phyloP scores from a whole-genome alignment of 805 yeast species.

The Pichia deserticola region DNA sequence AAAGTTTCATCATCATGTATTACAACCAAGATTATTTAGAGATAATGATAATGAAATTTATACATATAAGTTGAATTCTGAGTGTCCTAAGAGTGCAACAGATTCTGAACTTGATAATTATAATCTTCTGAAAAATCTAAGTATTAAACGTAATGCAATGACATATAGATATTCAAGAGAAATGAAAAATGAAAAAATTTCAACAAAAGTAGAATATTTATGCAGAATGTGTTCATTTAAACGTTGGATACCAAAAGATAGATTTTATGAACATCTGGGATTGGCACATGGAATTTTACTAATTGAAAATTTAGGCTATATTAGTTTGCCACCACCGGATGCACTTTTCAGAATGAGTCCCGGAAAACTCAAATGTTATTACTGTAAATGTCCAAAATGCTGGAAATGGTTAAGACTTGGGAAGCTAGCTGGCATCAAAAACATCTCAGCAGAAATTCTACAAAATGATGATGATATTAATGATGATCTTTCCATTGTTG shows the following conservation, averaged over 20 bases:
- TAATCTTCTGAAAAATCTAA: conserved; percentile 1
- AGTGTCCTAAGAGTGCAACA: conserved; percentile 17
- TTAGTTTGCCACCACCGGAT: conserved; percentile 15
- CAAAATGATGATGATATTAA: background rate
- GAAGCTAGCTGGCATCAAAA: background rate
- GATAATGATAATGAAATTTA: background rate
- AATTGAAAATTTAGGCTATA: background rate
- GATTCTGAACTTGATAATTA: conserved; percentile 3
- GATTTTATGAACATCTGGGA: conserved; percentile 16
- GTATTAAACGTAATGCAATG: conserved; percentile 8
- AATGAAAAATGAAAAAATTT: background rate
- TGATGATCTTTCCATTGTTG: conserved; percentile 6
- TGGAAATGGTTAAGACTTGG: conserved; percentile 18
- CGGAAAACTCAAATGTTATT: conserved; percentile 15
- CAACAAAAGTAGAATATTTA: conserved; percentile 2
- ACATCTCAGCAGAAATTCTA: background rate
- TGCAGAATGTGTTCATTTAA: conserved; percentile 20
- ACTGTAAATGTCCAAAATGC: conserved; percentile 20
- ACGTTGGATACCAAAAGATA: conserved; percentile 13
- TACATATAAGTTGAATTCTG: background rate
- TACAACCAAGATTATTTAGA: background rate
- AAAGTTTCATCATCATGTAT: conserved; percentile 13
- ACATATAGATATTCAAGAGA: conserved; percentile 11
- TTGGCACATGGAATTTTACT: conserved; percentile 21
- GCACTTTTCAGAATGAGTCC: conserved; percentile 13